Percentiles rank a stretch among this genome's conserved stretches.
Conservation (phyloP, 768 basidiomycete genomes). For the Xerocomellus intermedius region DNA sequence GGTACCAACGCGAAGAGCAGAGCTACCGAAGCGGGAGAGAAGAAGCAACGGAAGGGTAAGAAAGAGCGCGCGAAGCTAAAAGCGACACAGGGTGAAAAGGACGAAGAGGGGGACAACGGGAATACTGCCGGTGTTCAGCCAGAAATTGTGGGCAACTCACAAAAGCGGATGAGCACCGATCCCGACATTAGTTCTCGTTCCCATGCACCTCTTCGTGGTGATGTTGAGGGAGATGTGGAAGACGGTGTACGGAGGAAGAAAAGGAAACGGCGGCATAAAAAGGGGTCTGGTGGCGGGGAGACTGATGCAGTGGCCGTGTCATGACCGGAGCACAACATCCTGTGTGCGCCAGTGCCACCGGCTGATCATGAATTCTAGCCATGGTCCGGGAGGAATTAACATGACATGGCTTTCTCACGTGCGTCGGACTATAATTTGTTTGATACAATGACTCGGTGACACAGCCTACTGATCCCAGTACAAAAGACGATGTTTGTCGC, state of each 20-base stretch:
- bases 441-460: not conserved
- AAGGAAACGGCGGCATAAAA: constrained; percentile 43
- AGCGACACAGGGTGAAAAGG: constrained; percentile 21
- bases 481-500: not conserved
- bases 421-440: too few species aligned
- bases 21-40: constrained; percentile 15
- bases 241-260: constrained; percentile 32
- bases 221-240: constrained; percentile 6
- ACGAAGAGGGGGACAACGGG: constrained; percentile 1
- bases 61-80: constrained; percentile 63
- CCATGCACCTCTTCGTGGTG: constrained; percentile 10
- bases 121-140: not conserved
- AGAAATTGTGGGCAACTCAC: not conserved
- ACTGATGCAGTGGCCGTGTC: not conserved
- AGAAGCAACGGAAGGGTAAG: constrained; percentile 68
- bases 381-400: not conserved
- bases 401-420: too few species aligned
- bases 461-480: not conserved
- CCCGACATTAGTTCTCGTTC: constrained; percentile 2
- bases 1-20: constrained; percentile 5
- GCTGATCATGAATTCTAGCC: not conserved
- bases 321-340: not conserved
- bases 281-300: constrained; percentile 16
- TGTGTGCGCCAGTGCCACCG: not conserved
- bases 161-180: constrained; percentile 19